Percentiles rank a stretch among this genome's conserved stretches.
Evolutionary conservation across 176 grass and related monocot species (phyloP).

Genomic region (Triticum timopheevii): DNA sequence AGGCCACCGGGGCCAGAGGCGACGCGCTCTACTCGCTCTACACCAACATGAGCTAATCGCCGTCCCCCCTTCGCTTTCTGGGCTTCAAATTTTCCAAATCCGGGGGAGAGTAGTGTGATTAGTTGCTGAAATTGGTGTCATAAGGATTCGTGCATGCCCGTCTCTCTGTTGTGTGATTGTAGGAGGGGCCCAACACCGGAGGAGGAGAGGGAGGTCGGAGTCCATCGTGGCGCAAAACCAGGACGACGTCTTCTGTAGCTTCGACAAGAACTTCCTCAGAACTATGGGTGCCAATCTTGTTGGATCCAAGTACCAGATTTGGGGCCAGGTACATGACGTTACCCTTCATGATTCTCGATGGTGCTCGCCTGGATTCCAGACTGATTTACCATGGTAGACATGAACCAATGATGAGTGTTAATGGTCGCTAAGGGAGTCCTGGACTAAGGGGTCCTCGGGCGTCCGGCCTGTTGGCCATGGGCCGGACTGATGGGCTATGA

Average conservation of each 20-base stretch:
- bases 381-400: background rate
- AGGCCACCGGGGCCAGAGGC: slow-evolving; percentile 44
- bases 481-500: too few species aligned
- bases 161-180: background rate
- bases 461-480: too few species aligned
- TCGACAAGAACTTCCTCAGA: slow-evolving; percentile 71
- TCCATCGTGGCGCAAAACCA: slow-evolving; percentile 82
- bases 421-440: background rate
- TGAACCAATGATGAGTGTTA: background rate
- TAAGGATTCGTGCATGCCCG: too few species aligned
- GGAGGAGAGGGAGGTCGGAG: slow-evolving; percentile 71
- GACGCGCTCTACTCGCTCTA: slow-evolving; percentile 81
- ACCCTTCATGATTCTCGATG: background rate
- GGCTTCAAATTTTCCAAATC: background rate
- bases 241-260: slow-evolving; percentile 57
- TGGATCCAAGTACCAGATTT: slow-evolving; percentile 85
- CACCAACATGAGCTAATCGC: slow-evolving; percentile 63
- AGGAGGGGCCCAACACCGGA: slow-evolving; percentile 83
- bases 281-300: slow-evolving; percentile 61
- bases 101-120: background rate
- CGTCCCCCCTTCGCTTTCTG: background rate
- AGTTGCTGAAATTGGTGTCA: background rate
- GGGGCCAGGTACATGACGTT: slow-evolving; percentile 52
- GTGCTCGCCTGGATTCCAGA: background rate
- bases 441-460: too few species aligned